Base-by-base conservation (phyloP, 306 rosid species). In the Cicer chorassanicum region DNA sequence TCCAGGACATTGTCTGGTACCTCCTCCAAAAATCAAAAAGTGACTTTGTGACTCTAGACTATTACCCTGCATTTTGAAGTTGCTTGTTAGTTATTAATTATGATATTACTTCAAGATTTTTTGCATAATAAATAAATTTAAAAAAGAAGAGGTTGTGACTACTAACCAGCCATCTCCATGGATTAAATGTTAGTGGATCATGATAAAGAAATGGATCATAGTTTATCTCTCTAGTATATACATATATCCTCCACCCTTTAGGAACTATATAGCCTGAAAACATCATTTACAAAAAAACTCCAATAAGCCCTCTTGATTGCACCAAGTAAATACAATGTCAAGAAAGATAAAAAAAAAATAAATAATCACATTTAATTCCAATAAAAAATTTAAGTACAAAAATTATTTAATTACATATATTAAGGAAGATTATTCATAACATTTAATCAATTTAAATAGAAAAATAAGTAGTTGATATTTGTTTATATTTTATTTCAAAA, bases 81-180 rank as follows among this genome's bases (percentile, higher is more conserved):
- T 76, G 50, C 4, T 62, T 46, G 62, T 71, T 65, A 43, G 43
- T 64, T 39, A 16, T 16, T 16, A 16, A 16, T n/a, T n/a, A 68
- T 50, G 74, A 13, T 56, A 1, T 8, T 7, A 53, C 78, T 78
- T 45, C 38, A 56, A 36, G 6, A 10, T 18, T 44, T 29, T 21
- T 44, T 65, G 51, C 12, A 57, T 18, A 9, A 34, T 6, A 13
- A 49, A 41, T 11, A 1, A 21, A 21, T 29, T 29, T 36, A 8
- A 7, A 46, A 0, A 63, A 5, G 1, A 10, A 61, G 5, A 29
- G 49, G 9, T 43, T 75, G 19, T 69, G 4, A 85, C 90, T n/a
- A 85, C 91, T n/a, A 75, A 94, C 98, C 96, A 95, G 86, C 99
- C 99, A 95, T 90, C 99, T 89, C 99, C 99, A 92, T 15, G 99